phyloP scores from a whole-genome alignment of 2,329 filamentous ascomycete species.

The Fusarium sp. region DNA sequence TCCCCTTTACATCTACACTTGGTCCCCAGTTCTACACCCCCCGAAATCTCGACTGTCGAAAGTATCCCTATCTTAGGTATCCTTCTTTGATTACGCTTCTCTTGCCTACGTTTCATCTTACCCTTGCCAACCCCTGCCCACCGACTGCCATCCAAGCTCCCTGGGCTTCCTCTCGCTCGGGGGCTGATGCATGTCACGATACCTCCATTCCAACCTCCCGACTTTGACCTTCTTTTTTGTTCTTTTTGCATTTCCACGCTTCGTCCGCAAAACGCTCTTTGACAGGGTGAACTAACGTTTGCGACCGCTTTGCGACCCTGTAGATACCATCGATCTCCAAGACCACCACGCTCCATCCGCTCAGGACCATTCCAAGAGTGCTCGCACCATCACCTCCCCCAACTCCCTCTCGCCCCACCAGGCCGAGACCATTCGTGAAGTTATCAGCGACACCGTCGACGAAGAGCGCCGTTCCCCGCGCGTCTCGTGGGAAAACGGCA shows the following conservation, averaged over 20 bases:
- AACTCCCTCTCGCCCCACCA: constrained; percentile 81
- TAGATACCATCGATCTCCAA: constrained; percentile 96
- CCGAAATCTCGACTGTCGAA: constrained; percentile 13
- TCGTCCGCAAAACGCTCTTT: constrained; percentile 6
- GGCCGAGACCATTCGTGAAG: constrained; percentile 83
- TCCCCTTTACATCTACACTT: constrained; percentile 29
- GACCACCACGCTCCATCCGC: constrained; percentile 84
- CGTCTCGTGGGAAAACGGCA: constrained; percentile 63
- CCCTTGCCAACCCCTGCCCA: constrained; percentile 36
- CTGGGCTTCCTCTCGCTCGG: constrained; percentile 22
- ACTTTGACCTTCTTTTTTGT: constrained; percentile 34
- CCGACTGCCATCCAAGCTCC: constrained; percentile 33
- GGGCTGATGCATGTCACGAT: constrained; percentile 37
- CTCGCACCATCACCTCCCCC: constrained; percentile 48
- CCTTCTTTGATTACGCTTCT: constrained; percentile 34
- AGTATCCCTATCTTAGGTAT: constrained; percentile 22
- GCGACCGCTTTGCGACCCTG: constrained; percentile 18
- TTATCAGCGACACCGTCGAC: constrained; percentile 80
- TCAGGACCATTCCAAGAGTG: constrained; percentile 74
- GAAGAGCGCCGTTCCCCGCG: constrained; percentile 75
- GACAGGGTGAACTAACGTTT: constrained; percentile 34
- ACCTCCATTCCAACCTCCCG: constrained; percentile 43
- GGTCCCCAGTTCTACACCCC: constrained; percentile 12
- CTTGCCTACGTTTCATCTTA: constrained; percentile 37
- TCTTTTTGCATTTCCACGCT: constrained; percentile 16